A percentile compares a stretch with the other conserved stretches of the same genome.
Evolutionary conservation across 2,329 filamentous ascomycete species (phyloP).

Genomic region (Trichoderma arundinaceum): DNA sequence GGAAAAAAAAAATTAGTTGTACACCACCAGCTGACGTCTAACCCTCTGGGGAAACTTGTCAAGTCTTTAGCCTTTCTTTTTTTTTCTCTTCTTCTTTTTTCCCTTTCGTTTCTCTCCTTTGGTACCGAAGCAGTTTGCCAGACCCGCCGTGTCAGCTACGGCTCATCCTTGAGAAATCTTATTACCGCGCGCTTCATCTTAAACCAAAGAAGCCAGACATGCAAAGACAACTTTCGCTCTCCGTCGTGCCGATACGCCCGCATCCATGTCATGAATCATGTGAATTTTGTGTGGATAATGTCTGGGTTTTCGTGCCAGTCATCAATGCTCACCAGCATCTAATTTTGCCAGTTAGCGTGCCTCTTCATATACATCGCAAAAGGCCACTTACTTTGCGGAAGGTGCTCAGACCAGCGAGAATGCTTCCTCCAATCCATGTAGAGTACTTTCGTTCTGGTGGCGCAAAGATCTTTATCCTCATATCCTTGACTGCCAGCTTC

Average conservation of each 20-base stretch:
- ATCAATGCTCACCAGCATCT: slow-evolving; percentile 99
- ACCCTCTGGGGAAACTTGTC: background rate
- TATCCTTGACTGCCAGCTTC: slow-evolving; percentile 93
- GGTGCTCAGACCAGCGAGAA: slow-evolving; percentile 93
- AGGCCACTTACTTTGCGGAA: slow-evolving; percentile 82
- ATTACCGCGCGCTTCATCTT: slow-evolving; percentile 17
- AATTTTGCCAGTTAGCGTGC: slow-evolving; percentile 30
- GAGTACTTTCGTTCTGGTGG: slow-evolving; percentile 98
- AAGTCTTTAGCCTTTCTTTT: background rate
- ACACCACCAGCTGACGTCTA: slow-evolving; percentile 25
- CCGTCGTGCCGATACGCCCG: slow-evolving; percentile 23
- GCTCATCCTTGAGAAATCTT: slow-evolving; percentile 4
- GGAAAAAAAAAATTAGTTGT: slow-evolving; percentile 26
- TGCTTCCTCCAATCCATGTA: slow-evolving; percentile 98
- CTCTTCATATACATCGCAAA: background rate
- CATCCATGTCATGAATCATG: slow-evolving; percentile 54
- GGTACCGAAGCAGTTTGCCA: background rate
- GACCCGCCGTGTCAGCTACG: slow-evolving; percentile 4
- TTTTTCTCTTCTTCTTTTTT: background rate
- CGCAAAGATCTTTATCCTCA: slow-evolving; percentile 99
- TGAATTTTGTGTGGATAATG: slow-evolving; percentile 98
- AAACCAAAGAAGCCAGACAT: slow-evolving; percentile 17
- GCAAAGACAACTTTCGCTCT: slow-evolving; percentile 27
- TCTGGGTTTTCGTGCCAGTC: slow-evolving; percentile 99
- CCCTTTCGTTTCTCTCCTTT: background rate